Conservation (phyloP, 179 eudicot genomes). For the Actinidia chinensis region DNA sequence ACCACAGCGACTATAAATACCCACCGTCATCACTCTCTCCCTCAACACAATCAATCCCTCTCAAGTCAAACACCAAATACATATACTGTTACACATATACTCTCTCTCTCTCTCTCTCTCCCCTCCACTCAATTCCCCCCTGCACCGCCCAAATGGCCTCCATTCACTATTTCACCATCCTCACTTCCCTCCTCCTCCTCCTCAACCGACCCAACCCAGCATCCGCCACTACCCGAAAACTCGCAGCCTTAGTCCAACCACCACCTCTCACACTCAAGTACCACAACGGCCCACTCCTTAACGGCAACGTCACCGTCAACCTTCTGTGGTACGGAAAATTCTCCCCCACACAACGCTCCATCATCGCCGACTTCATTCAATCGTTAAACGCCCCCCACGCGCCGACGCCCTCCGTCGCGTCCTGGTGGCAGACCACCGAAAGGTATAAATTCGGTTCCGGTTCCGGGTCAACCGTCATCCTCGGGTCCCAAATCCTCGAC, state of each 20-base stretch:
- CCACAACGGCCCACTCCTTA: constrained; percentile 49
- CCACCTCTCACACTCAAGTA: constrained; percentile 18
- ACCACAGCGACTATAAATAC: no score
- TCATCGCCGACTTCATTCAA: constrained; percentile 40
- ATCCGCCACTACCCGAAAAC: not conserved
- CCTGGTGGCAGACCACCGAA: constrained; percentile 26
- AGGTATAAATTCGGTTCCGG: not conserved
- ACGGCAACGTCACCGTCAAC: constrained; percentile 39
- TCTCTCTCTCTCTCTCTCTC: not conserved
- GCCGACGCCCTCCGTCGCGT: not conserved
- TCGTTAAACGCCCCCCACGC: constrained; percentile 25
- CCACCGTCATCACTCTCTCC: no score
- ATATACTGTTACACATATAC: not conserved
- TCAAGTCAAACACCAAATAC: not conserved
- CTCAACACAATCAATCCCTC: not conserved
- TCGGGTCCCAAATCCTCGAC: constrained; percentile 19
- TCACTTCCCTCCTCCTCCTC: not conserved
- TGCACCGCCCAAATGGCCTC: constrained; percentile 5
- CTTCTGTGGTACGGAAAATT: constrained; percentile 56
- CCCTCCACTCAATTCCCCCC: not conserved
- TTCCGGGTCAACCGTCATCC: not conserved
- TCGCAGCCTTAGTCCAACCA: not conserved
- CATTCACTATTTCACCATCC: not conserved
- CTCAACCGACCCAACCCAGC: not conserved
- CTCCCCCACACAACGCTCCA: constrained; percentile 45